Conservation (phyloP, 1,139 yeast species). For the Saccharomycopsis hybrid region DNA sequence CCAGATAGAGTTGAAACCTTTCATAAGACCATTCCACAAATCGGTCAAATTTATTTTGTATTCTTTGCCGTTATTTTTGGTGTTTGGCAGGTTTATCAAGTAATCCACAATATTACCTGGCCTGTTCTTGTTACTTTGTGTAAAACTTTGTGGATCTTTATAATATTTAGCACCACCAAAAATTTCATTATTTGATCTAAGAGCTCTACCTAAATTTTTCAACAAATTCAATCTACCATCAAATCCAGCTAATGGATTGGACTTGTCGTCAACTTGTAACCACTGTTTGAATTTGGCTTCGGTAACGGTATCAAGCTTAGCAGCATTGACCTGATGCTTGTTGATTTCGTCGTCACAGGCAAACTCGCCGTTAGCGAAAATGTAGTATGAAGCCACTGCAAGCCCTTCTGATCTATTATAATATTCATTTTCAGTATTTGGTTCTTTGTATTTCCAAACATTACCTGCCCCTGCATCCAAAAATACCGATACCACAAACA, state of each 20-base stretch:
- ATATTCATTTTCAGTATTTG: slow-evolving; percentile 27
- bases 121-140: slow-evolving; percentile 27
- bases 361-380: slow-evolving; percentile 44
- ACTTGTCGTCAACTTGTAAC: slow-evolving; percentile 37
- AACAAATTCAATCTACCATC: slow-evolving; percentile 44
- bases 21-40: slow-evolving; percentile 48
- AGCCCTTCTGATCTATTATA: slow-evolving; percentile 49
- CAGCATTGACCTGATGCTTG: slow-evolving; percentile 38
- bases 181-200: slow-evolving; percentile 31
- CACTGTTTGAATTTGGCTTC: slow-evolving; percentile 30
- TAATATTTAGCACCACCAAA: slow-evolving; percentile 37
- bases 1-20: slow-evolving; percentile 49
- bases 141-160: background rate
- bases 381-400: slow-evolving; percentile 49
- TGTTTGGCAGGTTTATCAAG: slow-evolving; percentile 25
- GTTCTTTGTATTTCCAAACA: slow-evolving; percentile 40
- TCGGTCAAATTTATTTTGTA: slow-evolving; percentile 35
- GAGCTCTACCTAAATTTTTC: slow-evolving; percentile 39
- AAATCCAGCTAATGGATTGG: slow-evolving; percentile 47
- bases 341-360: too few species aligned
- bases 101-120: slow-evolving; percentile 50
- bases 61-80: slow-evolving; percentile 20
- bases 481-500: slow-evolving; percentile 50
- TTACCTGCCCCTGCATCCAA: slow-evolving; percentile 63
- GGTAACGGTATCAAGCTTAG: slow-evolving; percentile 31